phyloP scores from a whole-genome alignment of 768 basidiomycete genomes.

The Bullera alba region DNA sequence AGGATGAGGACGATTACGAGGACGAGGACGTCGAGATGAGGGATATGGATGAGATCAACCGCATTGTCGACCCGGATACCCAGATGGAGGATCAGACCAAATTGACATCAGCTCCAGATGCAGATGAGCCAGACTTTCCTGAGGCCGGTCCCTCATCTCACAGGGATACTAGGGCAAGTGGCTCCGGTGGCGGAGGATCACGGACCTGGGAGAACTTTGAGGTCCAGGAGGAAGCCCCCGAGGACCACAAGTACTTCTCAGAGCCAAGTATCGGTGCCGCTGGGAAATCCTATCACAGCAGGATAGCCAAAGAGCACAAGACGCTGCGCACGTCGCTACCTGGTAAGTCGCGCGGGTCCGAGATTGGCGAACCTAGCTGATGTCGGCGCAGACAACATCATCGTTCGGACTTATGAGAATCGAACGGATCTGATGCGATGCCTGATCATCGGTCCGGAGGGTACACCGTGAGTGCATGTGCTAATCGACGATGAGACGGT shows the following conservation, averaged over 20 bases:
- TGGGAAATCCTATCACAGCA: conserved; percentile 64
- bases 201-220: conserved; percentile 71
- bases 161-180: too few species aligned
- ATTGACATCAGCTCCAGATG: not conserved
- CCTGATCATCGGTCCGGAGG: conserved; percentile 84
- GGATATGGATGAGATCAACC: conserved; percentile 17
- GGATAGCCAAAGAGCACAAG: conserved; percentile 77
- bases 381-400: conserved; percentile 61
- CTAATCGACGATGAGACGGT: not conserved
- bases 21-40: conserved; percentile 48
- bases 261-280: conserved; percentile 55
- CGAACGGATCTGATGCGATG: conserved; percentile 76
- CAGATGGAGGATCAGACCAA: too few species aligned
- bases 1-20: conserved; percentile 34
- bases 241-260: conserved; percentile 69
- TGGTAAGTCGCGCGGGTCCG: conserved; percentile 56
- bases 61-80: not conserved
- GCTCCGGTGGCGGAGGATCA: not conserved
- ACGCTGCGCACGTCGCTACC: conserved; percentile 72
- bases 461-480: conserved; percentile 58
- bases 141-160: too few species aligned
- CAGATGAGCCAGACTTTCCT: not conserved
- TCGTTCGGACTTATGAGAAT: conserved; percentile 86
- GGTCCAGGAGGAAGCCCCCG: conserved; percentile 64
- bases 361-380: not conserved